Evolutionary conservation across 768 basidiomycete species (phyloP).

Genomic region (Auriscalpium microsporum): DNA sequence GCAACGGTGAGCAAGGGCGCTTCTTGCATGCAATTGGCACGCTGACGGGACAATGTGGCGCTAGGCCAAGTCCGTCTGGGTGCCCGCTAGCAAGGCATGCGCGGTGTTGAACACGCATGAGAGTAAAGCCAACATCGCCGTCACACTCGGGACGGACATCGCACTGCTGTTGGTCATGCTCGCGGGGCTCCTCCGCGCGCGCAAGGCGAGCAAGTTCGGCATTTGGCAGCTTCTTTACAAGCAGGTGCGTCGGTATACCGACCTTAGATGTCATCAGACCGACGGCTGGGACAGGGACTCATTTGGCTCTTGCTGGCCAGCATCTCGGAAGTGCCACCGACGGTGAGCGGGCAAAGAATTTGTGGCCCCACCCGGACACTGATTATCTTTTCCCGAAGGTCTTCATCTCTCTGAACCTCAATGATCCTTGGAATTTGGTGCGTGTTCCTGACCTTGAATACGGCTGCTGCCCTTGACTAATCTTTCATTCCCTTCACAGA

Average conservation of each 20-base stretch:
- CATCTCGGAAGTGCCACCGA: not conserved
- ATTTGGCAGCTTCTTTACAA: not conserved
- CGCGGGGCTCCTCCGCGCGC: conserved; percentile 1
- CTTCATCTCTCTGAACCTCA: conserved; percentile 5
- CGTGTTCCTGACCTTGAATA: not conserved
- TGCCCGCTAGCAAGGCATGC: not conserved
- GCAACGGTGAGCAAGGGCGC: not conserved
- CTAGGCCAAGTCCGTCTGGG: not conserved
- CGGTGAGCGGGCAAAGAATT: not conserved
- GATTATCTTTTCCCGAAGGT: not conserved
- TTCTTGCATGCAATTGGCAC: not conserved
- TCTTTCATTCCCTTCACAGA: not conserved
- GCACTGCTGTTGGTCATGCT: conserved; percentile 1
- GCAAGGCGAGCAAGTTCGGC: not conserved
- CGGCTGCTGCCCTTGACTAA: too few species aligned
- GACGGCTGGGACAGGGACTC: conserved; percentile 3
- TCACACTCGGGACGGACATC: conserved; percentile 2
- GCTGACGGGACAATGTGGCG: not conserved
- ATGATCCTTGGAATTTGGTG: conserved; percentile 3
- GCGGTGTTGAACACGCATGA: not conserved
- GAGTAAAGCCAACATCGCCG: not conserved
- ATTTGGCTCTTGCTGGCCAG: conserved; percentile 2
- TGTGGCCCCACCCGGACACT: not conserved
- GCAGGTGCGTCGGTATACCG: not conserved
- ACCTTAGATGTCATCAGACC: not conserved